Evolutionary conservation across 1,284 basidiomycete species (phyloP), one percentile per base, ranked within the genome.

Genomic region (Tranzscheliella williamsii): DNA sequence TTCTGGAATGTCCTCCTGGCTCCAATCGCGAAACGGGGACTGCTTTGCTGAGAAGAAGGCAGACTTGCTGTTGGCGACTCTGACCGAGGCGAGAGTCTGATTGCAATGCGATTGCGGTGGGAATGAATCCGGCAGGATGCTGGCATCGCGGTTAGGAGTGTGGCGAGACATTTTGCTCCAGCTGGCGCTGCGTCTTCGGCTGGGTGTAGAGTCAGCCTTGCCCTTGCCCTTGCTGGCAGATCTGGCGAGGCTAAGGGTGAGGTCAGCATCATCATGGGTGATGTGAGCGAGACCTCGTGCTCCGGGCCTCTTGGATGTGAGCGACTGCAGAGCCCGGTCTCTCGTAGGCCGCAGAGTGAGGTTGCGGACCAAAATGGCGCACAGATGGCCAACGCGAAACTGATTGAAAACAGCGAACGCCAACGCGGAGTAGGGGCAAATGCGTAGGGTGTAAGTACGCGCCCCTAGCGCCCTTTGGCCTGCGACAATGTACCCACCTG

Each of bases 251-350:
- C 50, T 50, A 20, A 53, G 46, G 12, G 54, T 52, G 11, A 63
- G 40, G 23, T 63, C 60, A 17, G 60, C 46, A 42, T 63, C 60
- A 30, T 63, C 60, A 5, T 44, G 48, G 21, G 53, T 63, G 17
- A 45, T 57, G 49, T 53, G 53, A 24, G 41, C 45, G 31, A 11
- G 46, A 49, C 34, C 37, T 49, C 8, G 50, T 52, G 13, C 41
- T 15, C 51, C 57, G 6, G 46, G 42, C 39, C 57, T 35, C 27
- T 45, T 49, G 4, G 46, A 54, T 20, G 50, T 45, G 24, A 61
- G 50, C 21, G 57, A 54, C 18, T 61, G 57, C 0, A 63, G 40
- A 3, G 54, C 60, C 13, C 60, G 44, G 18, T 63, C 60, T 26
- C 60, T 34, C 5, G 54, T 63, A 2, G 60, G 60, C 6, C 54